phyloP scores from a whole-genome alignment of 2,329 filamentous ascomycete species.

The Verruconis gallopava region DNA sequence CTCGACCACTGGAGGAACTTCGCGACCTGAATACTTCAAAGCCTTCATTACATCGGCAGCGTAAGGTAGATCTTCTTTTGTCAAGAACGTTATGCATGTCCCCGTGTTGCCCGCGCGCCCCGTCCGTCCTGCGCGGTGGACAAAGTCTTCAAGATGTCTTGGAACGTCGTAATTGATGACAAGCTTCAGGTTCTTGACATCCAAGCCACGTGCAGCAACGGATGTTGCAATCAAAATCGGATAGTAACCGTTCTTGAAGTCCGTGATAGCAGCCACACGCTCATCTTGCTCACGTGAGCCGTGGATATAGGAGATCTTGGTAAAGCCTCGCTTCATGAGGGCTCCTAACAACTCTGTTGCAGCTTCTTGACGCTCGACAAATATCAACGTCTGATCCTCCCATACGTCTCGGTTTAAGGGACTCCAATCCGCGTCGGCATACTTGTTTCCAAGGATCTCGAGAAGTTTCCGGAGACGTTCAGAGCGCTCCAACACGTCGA shows the following conservation, averaged over 20 bases:
- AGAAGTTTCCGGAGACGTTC: slow-evolving; percentile 76
- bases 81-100: slow-evolving; percentile 88
- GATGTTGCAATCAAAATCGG: slow-evolving; percentile 90
- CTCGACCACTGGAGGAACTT: slow-evolving; percentile 50
- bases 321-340: slow-evolving; percentile 71
- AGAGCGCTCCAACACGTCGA: slow-evolving; percentile 72
- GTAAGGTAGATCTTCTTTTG: slow-evolving; percentile 81
- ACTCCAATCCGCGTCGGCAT: slow-evolving; percentile 62
- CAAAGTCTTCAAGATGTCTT: slow-evolving; percentile 92
- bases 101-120: slow-evolving; percentile 90
- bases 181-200: slow-evolving; percentile 90
- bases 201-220: slow-evolving; percentile 84
- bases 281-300: slow-evolving; percentile 90
- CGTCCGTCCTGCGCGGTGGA: slow-evolving; percentile 85
- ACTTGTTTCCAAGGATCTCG: slow-evolving; percentile 75
- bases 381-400: slow-evolving; percentile 66
- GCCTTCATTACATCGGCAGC: slow-evolving; percentile 82
- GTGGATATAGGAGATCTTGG: slow-evolving; percentile 79
- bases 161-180: slow-evolving; percentile 94
- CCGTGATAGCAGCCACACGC: slow-evolving; percentile 78
- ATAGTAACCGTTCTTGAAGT: slow-evolving; percentile 85
- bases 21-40: slow-evolving; percentile 74
- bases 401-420: neutral
- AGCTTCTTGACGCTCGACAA: slow-evolving; percentile 85
- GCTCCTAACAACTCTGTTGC: slow-evolving; percentile 69